phyloP scores from a whole-genome alignment of 352 stramenopile species.

The Pseudoperonospora humuli region DNA sequence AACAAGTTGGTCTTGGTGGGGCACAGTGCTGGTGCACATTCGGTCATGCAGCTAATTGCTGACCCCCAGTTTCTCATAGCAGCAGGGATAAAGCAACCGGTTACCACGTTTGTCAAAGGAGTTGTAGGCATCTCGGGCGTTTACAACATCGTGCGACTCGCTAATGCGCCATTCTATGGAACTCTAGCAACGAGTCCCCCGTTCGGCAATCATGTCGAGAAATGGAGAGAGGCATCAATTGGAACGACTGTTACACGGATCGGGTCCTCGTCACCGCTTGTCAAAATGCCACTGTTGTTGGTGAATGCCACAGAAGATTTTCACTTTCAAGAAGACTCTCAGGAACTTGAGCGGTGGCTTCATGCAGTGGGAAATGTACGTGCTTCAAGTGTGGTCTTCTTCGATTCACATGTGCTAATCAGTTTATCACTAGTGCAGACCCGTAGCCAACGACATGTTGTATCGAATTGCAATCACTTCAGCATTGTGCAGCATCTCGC shows the following conservation, averaged over 20 bases:
- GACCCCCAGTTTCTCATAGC: conserved; percentile 43
- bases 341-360: conserved; percentile 61
- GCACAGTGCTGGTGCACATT: conserved; percentile 72
- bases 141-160: conserved; percentile 80
- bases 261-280: conserved; percentile 31
- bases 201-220: conserved; percentile 58
- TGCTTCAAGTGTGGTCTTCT: neutral
- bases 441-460: conserved; percentile 32
- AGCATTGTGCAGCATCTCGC: conserved; percentile 60
- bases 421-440: conserved; percentile 14
- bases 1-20: conserved; percentile 52
- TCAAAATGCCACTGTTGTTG: conserved; percentile 44
- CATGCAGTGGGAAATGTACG: conserved; percentile 43
- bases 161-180: conserved; percentile 66
- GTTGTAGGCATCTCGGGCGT: conserved; percentile 75
- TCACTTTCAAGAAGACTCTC: conserved; percentile 67
- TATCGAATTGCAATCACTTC: conserved; percentile 63
- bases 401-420: conserved; percentile 3
- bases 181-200: conserved; percentile 53
- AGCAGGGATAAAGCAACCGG: conserved; percentile 25
- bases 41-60: conserved; percentile 61
- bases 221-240: conserved; percentile 67
- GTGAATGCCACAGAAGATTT: conserved; percentile 71
- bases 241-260: conserved; percentile 35
- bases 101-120: conserved; percentile 36